These are phyloP conservation scores for Xylaria sp. DNA, from an alignment of 2,329 filamentous ascomycete species.

Conservation along the genomic window DNA sequence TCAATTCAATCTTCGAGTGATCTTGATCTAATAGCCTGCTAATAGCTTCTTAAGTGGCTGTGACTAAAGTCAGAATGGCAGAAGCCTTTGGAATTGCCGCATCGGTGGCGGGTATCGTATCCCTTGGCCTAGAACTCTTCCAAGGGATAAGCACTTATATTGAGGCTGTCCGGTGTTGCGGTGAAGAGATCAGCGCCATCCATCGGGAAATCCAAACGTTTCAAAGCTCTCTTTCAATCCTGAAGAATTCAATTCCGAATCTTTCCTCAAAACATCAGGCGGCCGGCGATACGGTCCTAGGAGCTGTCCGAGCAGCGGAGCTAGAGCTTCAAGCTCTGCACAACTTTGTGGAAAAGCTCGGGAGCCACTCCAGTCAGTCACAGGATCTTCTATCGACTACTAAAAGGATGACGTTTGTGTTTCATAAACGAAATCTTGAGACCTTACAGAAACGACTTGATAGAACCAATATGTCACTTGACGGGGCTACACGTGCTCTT, in stretches of 20 bases:
- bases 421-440: background rate
- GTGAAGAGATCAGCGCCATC: slow-evolving; percentile 6
- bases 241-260: background rate
- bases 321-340: background rate
- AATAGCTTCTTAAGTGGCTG: too few species aligned
- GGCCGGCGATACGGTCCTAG: background rate
- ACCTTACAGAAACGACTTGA: slow-evolving; percentile 12
- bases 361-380: background rate
- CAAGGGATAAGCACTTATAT: slow-evolving; percentile 4
- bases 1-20: too few species aligned
- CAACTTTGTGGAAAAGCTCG: background rate
- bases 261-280: background rate
- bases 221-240: background rate
- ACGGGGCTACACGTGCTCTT: slow-evolving; percentile 3
- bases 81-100: slow-evolving; percentile 5
- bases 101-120: slow-evolving; percentile 14
- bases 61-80: slow-evolving; percentile 4
- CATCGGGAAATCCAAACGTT: slow-evolving; percentile 1
- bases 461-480: slow-evolving; percentile 6
- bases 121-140: slow-evolving; percentile 11
- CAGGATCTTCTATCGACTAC: background rate
- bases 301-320: background rate
- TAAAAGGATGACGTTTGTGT: background rate
- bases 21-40: too few species aligned
- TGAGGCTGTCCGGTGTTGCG: background rate